Conservation (phyloP, 1,284 basidiomycete genomes). For the Melampsora larici-populina region DNA sequence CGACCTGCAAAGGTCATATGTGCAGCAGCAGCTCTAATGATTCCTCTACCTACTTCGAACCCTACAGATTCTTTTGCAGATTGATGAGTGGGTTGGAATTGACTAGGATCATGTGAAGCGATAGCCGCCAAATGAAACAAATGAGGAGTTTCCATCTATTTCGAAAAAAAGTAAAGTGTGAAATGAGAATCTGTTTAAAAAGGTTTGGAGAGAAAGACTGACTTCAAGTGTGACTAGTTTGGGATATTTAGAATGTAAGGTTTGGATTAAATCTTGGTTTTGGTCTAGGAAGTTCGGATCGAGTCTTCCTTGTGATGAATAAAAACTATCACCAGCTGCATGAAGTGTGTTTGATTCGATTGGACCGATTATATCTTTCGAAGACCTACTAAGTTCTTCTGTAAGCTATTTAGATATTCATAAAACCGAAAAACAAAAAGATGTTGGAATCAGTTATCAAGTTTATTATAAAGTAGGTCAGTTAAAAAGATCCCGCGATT, state of each 20-base stretch:
- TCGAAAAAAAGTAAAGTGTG: not conserved
- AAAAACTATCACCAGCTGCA: slow-evolving; percentile 28
- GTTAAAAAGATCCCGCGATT: not conserved
- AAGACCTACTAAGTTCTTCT: not conserved
- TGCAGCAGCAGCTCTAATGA: slow-evolving; percentile 24
- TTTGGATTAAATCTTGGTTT: slow-evolving; percentile 11
- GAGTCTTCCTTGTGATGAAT: slow-evolving; percentile 26
- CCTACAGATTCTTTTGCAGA: not conserved
- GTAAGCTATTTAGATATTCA: not conserved
- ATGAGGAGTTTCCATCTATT: slow-evolving; percentile 37
- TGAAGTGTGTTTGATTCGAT: slow-evolving; percentile 14
- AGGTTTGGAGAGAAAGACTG: too few relatives aligned
- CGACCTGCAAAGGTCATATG: slow-evolving; percentile 38
- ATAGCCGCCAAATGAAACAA: slow-evolving; percentile 33
- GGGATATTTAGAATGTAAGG: slow-evolving; percentile 12
- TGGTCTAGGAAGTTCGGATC: slow-evolving; percentile 29
- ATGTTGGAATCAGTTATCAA: not conserved
- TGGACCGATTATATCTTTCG: not conserved
- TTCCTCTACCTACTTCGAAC: slow-evolving; percentile 16
- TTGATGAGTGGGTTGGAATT: not conserved
- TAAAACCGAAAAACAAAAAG: not conserved
- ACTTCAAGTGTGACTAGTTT: slow-evolving; percentile 22
- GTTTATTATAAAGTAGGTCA: not conserved
- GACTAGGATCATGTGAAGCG: slow-evolving; percentile 2
- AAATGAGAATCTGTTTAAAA: too few relatives aligned